A percentile compares a stretch with the other conserved stretches of the same genome.
Conservation (phyloP, 371 early-diverging fungal species). For the Lichtheimia hyalospora region DNA sequence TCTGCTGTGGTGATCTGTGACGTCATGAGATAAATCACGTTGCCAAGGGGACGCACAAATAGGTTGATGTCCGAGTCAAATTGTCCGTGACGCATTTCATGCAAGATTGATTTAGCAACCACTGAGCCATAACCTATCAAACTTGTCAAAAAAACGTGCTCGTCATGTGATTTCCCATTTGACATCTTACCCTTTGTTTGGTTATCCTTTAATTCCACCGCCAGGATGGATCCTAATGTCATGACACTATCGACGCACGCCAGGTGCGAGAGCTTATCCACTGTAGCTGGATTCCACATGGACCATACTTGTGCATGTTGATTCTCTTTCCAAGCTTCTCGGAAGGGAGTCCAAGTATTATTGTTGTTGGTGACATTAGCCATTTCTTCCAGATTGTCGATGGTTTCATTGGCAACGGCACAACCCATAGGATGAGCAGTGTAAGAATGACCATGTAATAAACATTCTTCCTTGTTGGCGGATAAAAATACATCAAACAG, state of each 20-base stretch:
- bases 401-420: constrained; percentile 64
- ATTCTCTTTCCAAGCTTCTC: constrained; percentile 42
- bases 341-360: constrained; percentile 26
- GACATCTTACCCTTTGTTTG: constrained; percentile 32
- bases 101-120: constrained; percentile 48
- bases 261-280: constrained; percentile 55
- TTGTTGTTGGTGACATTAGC: constrained; percentile 18
- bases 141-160: not conserved
- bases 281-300: constrained; percentile 53
- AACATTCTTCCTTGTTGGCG: constrained; percentile 67
- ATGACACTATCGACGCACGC: constrained; percentile 71
- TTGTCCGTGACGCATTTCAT: constrained; percentile 39
- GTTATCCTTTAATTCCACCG: constrained; percentile 64
- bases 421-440: constrained; percentile 88
- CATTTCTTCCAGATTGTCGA: constrained; percentile 55
- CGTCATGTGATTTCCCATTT: not conserved
- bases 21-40: constrained; percentile 78
- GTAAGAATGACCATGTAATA: constrained; percentile 84
- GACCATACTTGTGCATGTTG: constrained; percentile 41
- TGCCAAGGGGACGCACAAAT: constrained; percentile 74
- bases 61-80: constrained; percentile 48
- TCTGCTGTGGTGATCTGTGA: constrained; percentile 60
- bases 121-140: constrained; percentile 59
- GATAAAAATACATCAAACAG: constrained; percentile 71
- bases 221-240: constrained; percentile 72